These are phyloP conservation scores for Thielaviopsis punctulata DNA, from an alignment of 2,329 filamentous ascomycete genomes.

Conservation along the genomic window DNA sequence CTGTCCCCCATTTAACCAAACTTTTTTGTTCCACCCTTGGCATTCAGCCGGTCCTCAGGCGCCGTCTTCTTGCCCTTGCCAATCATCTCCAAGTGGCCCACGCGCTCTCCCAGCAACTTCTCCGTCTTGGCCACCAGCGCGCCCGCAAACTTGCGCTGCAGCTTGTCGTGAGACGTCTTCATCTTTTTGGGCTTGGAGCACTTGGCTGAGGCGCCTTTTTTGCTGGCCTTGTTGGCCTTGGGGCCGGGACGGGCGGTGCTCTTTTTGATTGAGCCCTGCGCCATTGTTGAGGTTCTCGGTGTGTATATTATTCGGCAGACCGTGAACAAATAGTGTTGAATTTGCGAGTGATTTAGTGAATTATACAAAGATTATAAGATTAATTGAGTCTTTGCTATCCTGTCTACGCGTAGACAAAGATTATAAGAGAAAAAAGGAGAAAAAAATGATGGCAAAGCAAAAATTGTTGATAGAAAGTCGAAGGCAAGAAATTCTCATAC, in stretches of 20 bases:
- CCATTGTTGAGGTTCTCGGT: conserved; percentile 27
- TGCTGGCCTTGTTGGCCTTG: conserved; percentile 19
- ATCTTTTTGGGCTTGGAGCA: conserved; percentile 32
- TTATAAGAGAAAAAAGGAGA: no score
- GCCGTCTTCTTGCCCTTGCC: conserved; percentile 35
- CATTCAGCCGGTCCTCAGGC: conserved; percentile 14
- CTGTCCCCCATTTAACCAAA: conserved; percentile 30
- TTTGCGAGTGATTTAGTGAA: no score
- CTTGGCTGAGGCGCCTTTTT: conserved; percentile 22
- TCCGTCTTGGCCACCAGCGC: conserved; percentile 39
- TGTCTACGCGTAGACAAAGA: no score
- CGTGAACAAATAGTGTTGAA: no score
- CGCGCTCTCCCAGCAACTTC: conserved; percentile 39
- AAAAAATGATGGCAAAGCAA: no score
- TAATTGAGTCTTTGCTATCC: no score
- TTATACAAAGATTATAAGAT: no score
- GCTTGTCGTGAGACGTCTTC: conserved; percentile 31
- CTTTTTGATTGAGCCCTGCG: conserved; percentile 36
- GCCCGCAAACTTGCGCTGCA: conserved; percentile 36
- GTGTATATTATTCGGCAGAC: no score
- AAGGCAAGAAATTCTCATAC: no score
- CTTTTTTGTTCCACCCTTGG: conserved; percentile 34
- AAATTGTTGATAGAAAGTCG: no score
- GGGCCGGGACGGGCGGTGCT: conserved; percentile 24
- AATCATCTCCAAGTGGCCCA: conserved; percentile 42